These are phyloP conservation scores for Chlorella vulgaris DNA, from an alignment of 139 green algal species.

Conservation along the genomic window DNA sequence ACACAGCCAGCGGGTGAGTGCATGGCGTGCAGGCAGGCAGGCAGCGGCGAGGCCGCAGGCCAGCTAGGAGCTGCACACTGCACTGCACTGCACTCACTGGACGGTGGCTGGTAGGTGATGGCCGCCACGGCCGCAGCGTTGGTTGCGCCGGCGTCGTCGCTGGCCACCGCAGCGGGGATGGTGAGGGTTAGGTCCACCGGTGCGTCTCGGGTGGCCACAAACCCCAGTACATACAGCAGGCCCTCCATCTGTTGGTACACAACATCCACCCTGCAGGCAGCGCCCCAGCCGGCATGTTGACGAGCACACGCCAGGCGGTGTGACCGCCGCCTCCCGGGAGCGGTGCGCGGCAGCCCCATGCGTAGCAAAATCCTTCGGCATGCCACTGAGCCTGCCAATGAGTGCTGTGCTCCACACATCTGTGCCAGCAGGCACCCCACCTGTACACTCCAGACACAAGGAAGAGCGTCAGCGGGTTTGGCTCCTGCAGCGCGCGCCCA, in stretches of 20 bases:
- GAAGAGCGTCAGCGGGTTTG: conserved; percentile 34
- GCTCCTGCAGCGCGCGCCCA: conserved; percentile 31
- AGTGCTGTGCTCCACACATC: too few species aligned
- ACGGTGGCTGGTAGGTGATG: conserved; percentile 23
- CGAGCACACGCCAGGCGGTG: not conserved
- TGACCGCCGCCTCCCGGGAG: too few species aligned
- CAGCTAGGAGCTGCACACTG: not conserved
- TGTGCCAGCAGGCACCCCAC: too few species aligned
- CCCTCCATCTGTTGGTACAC: conserved; percentile 26
- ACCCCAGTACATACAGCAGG: conserved; percentile 35
- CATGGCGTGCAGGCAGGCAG: too few species aligned
- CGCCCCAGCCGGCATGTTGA: too few species aligned
- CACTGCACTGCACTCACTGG: not conserved
- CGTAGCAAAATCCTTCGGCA: too few species aligned
- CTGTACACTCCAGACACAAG: conserved; percentile 15
- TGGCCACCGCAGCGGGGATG: conserved; percentile 11
- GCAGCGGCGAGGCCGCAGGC: too few species aligned
- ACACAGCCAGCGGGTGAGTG: too few species aligned
- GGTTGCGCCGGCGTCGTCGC: not conserved
- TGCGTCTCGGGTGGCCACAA: conserved; percentile 2
- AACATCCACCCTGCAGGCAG: conserved; percentile 32
- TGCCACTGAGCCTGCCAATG: too few species aligned
- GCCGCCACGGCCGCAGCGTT: conserved; percentile 1
- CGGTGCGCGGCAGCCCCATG: too few species aligned
- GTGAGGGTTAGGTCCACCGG: conserved; percentile 13